Conservation (phyloP, 352 stramenopile species). For the Globisporangium irregulare region DNA sequence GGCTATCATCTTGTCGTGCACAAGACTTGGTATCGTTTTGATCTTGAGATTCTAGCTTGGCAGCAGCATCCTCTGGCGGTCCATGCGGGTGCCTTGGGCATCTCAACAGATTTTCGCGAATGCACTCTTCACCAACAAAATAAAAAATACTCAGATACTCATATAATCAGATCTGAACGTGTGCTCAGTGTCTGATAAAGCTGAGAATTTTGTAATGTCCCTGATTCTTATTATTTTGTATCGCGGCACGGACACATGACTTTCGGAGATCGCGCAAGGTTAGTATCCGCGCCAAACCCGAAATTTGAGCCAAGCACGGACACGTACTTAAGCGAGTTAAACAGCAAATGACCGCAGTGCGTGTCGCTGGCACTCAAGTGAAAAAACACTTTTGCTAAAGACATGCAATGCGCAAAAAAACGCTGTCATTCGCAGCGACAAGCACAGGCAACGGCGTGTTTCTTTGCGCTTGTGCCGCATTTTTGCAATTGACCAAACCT, state of each 20-base stretch:
- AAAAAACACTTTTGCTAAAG: too few species aligned
- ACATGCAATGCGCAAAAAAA: background rate
- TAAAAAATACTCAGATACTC: background rate
- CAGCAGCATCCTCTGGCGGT: too few species aligned
- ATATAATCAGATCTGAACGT: background rate
- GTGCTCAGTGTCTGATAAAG: background rate
- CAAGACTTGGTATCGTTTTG: background rate
- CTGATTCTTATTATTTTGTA: background rate
- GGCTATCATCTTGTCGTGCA: background rate
- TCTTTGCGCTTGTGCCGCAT: background rate
- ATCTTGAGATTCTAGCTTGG: background rate
- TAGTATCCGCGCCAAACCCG: background rate
- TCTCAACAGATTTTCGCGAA: too few species aligned
- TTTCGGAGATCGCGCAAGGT: background rate
- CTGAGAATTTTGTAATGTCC: background rate
- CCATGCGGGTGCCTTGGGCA: too few species aligned
- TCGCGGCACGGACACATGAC: background rate
- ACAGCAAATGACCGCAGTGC: background rate
- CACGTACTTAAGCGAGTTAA: background rate
- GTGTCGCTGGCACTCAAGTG: too few species aligned
- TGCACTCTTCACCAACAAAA: too few species aligned
- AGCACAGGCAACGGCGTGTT: background rate
- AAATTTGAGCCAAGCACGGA: background rate
- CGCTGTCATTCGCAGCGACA: background rate
- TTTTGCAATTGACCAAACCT: background rate